Conservation (phyloP, 2,329 filamentous ascomycete genomes). For the Colletotrichum incanum region DNA sequence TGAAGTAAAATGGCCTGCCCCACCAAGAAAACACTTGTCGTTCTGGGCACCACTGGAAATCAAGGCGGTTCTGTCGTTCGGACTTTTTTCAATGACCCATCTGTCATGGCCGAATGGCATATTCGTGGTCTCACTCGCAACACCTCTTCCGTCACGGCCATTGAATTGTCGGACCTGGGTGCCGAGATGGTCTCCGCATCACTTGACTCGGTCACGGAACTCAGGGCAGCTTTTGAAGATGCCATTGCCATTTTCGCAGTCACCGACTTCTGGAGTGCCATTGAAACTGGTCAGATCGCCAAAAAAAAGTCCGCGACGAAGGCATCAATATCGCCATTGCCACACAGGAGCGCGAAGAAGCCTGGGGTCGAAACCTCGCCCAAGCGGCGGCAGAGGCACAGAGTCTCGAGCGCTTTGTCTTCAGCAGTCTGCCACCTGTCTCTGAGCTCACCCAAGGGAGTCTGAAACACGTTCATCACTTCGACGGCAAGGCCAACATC, state of each 20-base stretch:
- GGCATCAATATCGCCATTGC: conserved; percentile 45
- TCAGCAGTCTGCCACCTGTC: conserved; percentile 19
- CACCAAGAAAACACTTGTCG: conserved; percentile 16
- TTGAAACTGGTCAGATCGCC: conserved; percentile 58
- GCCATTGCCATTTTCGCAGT: conserved; percentile 68
- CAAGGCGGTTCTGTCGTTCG: conserved; percentile 27
- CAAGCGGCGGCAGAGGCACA: conserved; percentile 62
- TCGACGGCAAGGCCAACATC: conserved; percentile 30
- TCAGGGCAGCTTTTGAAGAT: conserved; percentile 59
- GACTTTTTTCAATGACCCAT: neutral
- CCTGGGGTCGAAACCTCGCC: conserved; percentile 69
- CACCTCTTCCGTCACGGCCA: conserved; percentile 56
- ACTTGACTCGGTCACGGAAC: conserved; percentile 56
- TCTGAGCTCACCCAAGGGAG: conserved; percentile 8
- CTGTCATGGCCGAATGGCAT: conserved; percentile 5
- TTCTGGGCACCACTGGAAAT: conserved; percentile 19
- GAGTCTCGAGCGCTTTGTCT: conserved; percentile 26
- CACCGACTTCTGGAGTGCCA: conserved; percentile 70
- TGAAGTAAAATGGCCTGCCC: neutral
- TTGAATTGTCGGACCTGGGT: conserved; percentile 57
- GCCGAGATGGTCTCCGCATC: conserved; percentile 61
- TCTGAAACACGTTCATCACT: conserved; percentile 23
- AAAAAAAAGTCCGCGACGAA: conserved; percentile 44
- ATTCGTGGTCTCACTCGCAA: conserved; percentile 65
- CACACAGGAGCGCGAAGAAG: conserved; percentile 64